A percentile compares a stretch with the other conserved stretches of the same genome.
These are phyloP conservation scores for Cladosporium cucumerinum DNA, from an alignment of 2,329 filamentous ascomycete species.

Conservation along the genomic window DNA sequence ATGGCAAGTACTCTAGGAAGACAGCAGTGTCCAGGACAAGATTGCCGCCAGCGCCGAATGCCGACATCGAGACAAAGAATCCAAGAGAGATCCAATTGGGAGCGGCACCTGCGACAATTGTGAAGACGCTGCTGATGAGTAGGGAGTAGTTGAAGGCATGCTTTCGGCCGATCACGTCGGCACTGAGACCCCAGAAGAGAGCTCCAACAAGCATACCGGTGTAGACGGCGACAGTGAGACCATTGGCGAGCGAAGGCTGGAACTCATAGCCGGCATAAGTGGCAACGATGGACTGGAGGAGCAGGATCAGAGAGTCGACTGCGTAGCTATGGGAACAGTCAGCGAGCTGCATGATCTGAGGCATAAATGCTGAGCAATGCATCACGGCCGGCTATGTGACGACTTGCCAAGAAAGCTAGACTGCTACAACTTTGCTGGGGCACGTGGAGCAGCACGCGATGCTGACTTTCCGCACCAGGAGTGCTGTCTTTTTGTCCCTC, in stretches of 20 bases:
- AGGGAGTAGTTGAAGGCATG: constrained; percentile 67
- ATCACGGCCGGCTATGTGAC: neutral
- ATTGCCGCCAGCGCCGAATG: constrained; percentile 64
- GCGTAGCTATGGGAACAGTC: constrained; percentile 44
- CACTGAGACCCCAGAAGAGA: constrained; percentile 65
- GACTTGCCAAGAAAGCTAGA: too few species aligned
- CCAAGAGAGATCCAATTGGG: constrained; percentile 65
- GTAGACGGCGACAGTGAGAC: constrained; percentile 61
- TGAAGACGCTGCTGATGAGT: constrained; percentile 60
- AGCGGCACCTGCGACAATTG: constrained; percentile 62
- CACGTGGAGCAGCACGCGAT: neutral
- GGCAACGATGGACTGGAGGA: constrained; percentile 63
- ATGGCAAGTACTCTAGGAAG: constrained; percentile 56
- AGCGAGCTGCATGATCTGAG: neutral
- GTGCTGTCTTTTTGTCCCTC: neutral
- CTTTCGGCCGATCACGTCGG: constrained; percentile 65
- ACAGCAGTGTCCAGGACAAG: constrained; percentile 61
- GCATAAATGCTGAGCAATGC: neutral
- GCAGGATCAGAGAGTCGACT: constrained; percentile 55
- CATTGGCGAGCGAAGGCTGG: constrained; percentile 49
- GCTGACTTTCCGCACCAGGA: neutral
- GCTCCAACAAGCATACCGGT: constrained; percentile 54
- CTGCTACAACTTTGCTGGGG: neutral
- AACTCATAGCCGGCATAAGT: constrained; percentile 59
- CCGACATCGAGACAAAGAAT: constrained; percentile 59